These are phyloP conservation scores for Linderniella brevidens DNA, from an alignment of 257 asterid species.

Conservation along the genomic window DNA sequence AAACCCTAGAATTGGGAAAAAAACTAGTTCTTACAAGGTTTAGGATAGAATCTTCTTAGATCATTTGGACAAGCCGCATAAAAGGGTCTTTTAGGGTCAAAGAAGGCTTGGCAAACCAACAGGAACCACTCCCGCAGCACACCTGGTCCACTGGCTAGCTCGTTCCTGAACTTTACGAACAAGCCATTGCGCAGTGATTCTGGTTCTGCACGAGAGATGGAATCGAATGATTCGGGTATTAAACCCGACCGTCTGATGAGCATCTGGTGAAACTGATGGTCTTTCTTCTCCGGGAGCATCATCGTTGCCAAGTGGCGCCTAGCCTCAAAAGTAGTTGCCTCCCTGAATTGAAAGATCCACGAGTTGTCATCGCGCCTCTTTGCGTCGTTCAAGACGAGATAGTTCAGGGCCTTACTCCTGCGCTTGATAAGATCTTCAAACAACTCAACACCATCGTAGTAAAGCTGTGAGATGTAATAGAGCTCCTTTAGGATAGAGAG, in stretches of 20 bases:
- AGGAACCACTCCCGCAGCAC: conserved; percentile 94
- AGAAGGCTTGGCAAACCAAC: conserved; percentile 77
- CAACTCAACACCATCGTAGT: conserved; percentile 29
- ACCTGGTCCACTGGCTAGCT: conserved; percentile 98
- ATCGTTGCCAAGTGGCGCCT: conserved; percentile 68
- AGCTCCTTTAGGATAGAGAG: conserved; percentile 58
- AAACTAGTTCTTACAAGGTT: conserved; percentile 45
- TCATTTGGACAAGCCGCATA: conserved; percentile 83
- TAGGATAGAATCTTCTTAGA: conserved; percentile 87
- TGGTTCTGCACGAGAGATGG: conserved; percentile 46
- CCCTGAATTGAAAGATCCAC: conserved; percentile 70
- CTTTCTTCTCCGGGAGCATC: conserved; percentile 80
- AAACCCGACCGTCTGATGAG: conserved; percentile 76
- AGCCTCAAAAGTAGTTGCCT: conserved; percentile 63
- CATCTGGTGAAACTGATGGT: conserved; percentile 82
- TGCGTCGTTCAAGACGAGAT: conserved; percentile 48
- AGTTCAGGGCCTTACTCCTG: conserved; percentile 43
- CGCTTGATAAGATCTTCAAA: conserved; percentile 50
- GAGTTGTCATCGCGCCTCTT: conserved; percentile 52
- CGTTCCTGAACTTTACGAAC: conserved; percentile 88
- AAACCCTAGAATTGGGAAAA: too few species aligned
- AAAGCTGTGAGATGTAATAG: conserved; percentile 35
- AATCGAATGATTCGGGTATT: conserved; percentile 67
- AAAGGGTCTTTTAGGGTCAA: conserved; percentile 83
- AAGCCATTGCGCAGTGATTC: conserved; percentile 64